phyloP scores from a whole-genome alignment of 2,329 filamentous ascomycete species.

The Shiraia sp. region DNA sequence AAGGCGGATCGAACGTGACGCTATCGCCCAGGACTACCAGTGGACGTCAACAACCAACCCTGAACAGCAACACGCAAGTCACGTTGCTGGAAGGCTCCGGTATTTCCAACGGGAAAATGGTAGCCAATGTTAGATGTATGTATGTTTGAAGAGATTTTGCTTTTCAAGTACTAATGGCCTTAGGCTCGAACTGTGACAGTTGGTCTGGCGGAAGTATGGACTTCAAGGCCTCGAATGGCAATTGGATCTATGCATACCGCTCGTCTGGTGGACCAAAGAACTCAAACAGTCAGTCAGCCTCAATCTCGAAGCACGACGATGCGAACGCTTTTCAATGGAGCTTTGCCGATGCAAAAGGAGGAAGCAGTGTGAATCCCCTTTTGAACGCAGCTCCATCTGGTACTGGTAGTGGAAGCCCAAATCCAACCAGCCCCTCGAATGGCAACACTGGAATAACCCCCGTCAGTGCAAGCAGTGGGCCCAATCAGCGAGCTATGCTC shows the following conservation, averaged over 20 bases:
- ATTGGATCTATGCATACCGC: slow-evolving; percentile 57
- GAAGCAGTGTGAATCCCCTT: slow-evolving; percentile 52
- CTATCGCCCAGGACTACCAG: slow-evolving; percentile 56
- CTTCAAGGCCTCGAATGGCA: slow-evolving; percentile 48
- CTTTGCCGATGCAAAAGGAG: slow-evolving; percentile 55
- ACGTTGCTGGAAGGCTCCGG: slow-evolving; percentile 59
- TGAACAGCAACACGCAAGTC: slow-evolving; percentile 49
- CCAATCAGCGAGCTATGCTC: slow-evolving; percentile 36
- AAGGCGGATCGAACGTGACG: slow-evolving; percentile 59
- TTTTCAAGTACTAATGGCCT: slow-evolving; percentile 9
- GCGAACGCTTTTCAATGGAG: slow-evolving; percentile 51
- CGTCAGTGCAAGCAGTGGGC: slow-evolving; percentile 4
- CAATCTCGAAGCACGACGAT: slow-evolving; percentile 52
- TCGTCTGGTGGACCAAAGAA: slow-evolving; percentile 52
- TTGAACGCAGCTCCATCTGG: slow-evolving; percentile 27
- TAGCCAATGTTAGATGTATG: slow-evolving; percentile 60
- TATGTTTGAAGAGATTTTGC: background rate
- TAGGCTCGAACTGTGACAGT: slow-evolving; percentile 56
- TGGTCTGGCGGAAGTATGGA: slow-evolving; percentile 59
- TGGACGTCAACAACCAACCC: slow-evolving; percentile 50
- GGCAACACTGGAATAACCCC: slow-evolving; percentile 22
- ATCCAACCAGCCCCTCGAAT: slow-evolving; percentile 15
- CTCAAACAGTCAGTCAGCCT: slow-evolving; percentile 49
- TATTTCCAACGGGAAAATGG: slow-evolving; percentile 56
- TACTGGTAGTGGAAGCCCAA: slow-evolving; percentile 21